Conservation (phyloP, 2,329 filamentous ascomycete species). For the Fusarium hostae region DNA sequence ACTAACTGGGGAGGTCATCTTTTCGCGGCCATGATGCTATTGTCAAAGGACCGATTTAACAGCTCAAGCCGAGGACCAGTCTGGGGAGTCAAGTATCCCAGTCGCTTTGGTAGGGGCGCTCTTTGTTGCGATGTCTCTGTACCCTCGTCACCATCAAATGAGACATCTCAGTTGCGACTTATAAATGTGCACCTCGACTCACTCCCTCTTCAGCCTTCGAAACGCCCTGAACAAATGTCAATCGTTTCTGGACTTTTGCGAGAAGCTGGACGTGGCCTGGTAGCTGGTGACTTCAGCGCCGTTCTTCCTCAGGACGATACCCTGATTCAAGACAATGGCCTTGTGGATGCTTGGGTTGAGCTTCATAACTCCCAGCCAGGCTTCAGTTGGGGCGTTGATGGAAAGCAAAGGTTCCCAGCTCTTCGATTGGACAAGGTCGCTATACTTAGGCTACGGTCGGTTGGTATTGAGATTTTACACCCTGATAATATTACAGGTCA, state of each 20-base stretch:
- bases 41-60: conserved; percentile 45
- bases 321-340: conserved; percentile 46
- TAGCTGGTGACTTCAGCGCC: conserved; percentile 56
- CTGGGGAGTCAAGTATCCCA: conserved; percentile 48
- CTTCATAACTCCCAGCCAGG: conserved; percentile 46
- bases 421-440: conserved; percentile 53
- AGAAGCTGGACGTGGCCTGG: conserved; percentile 45
- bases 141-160: conserved; percentile 2
- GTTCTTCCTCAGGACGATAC: conserved; percentile 49
- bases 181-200: conserved; percentile 56
- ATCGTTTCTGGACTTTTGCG: conserved; percentile 44
- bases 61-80: conserved; percentile 45
- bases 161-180: conserved; percentile 42
- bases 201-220: conserved; percentile 43
- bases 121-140: conserved; percentile 51
- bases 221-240: conserved; percentile 46
- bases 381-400: conserved; percentile 53
- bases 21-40: conserved; percentile 45
- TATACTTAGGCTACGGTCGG: conserved; percentile 42
- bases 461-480: conserved; percentile 30
- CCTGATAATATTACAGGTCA: conserved; percentile 1
- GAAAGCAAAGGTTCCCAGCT: conserved; percentile 47
- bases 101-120: conserved; percentile 48
- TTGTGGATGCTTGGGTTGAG: conserved; percentile 51
- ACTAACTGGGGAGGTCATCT: conserved; percentile 33